Evolutionary conservation across 305 asterid genomes (phyloP), one percentile per base, ranked within the genome.

Genomic region (Withania somnifera): DNA sequence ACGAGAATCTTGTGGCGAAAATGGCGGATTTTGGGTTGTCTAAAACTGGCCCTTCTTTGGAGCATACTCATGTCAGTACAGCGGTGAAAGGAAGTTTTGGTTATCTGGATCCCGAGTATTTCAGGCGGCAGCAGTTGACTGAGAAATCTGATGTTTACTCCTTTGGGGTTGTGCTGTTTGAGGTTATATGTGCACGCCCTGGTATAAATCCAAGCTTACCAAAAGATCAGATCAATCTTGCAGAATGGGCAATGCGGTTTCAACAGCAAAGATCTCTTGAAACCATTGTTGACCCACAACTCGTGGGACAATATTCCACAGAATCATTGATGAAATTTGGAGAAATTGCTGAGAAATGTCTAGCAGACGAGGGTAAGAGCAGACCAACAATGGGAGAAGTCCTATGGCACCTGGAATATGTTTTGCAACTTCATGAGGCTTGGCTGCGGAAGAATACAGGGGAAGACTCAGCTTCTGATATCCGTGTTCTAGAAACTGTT

Each of bases 21-120:
- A 90, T 95, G 98, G 90, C 98, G 2, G 98, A 95, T 89, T 95
- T 95, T 34, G 98, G 98, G 84, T 88, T 95, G 77, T 95, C 98
- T 20, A 95, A 92, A 86, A 89, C 94, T 1, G 98, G 98, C 77
- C 98, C 98, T 0, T 88, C 97, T 7, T 82, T 92, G 86, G 98
- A 93, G 82, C 98, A 95, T 88, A 95, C 98, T 0, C 98, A 95
- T 42, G 98, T 95, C 17, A 95, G 98, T 87, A 95, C 98, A 6
- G 97, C 98, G 4, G 98, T 94, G 13, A 94, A 94, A 71, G 98
- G 97, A 36, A 93, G 97, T 84, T 93, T 93, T 58, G 97, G 97
- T 32, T 93, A 93, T 85, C 91, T 93, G 10, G 97, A 93, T 80
- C 97, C 97, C 0, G 97, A 93, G 66, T 93, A 93, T 83, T 93